Evolutionary conservation across 371 early-diverging fungal genomes (phyloP), one percentile per base, ranked within the genome.

Genomic region (Circinella minor): DNA sequence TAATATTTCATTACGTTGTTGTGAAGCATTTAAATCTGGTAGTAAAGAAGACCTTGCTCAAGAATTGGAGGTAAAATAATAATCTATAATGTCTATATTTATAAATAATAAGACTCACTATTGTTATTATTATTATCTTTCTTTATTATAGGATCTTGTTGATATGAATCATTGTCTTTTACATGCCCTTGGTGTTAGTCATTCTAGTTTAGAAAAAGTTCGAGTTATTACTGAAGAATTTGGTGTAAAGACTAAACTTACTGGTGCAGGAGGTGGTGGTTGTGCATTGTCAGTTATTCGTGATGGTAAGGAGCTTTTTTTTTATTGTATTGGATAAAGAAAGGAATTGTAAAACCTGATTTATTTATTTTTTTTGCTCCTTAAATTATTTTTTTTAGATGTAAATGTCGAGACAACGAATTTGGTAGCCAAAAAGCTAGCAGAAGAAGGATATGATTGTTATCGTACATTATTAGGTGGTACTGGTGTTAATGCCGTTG

Each of bases 181-280:
- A 38, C 70, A 78, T 15, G 87, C 91, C 1, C 78, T 94, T 64
- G 95, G 95, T 13, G 96, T 97, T 3, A 89, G 94, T 55, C 97
- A 98, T 79, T 86, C 90, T 20, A 78, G 89, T 38, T 77, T 98
- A 4, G 98, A 97, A 63, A 86, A 81, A 57, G 86, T 98, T 14
- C 82, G 91, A n/a, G 75, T 77, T 13, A 87, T 94, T 15, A 88
- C 96, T 0, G 79, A 79, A 0, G 62, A 71, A 39, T 77, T 83
- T 63, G 88, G 89, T 0, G 77, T 96, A 65, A 84, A 86, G 43
- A 87, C 96, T 13, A 98, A 98, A 78, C 80, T 98, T 54, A 98
- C 99, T 0, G 99, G 98, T 20, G 97, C 96, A n/a, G 98, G 99
- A 39, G 99, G 99, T 43, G 99, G 99, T 39, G 99, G 99, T 3